Conservation (phyloP, 495 filamentous ascomycete species). For the Pyronema omphalodes region DNA sequence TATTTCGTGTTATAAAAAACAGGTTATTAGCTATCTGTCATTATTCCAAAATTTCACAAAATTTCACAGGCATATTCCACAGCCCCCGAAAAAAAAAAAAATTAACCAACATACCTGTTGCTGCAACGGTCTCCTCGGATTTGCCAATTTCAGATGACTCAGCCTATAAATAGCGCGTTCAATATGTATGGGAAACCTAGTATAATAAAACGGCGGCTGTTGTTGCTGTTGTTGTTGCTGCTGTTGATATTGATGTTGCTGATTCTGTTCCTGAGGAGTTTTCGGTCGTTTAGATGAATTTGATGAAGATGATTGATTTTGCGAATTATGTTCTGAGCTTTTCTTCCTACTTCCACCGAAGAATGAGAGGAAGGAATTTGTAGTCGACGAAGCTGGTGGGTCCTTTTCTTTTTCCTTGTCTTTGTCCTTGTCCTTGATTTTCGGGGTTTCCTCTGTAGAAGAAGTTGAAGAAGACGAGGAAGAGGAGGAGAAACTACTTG, state of each 20-base stretch:
- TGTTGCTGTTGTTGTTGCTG: slow-evolving; percentile 47
- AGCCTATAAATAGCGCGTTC: slow-evolving; percentile 96
- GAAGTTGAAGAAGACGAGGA: not conserved
- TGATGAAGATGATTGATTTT: too few species aligned
- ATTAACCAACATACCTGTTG: slow-evolving; percentile 56
- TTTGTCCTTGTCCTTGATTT: slow-evolving; percentile 45
- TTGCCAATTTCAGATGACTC: slow-evolving; percentile 97
- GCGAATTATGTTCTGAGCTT: slow-evolving; percentile 15
- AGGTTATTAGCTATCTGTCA: too few species aligned
- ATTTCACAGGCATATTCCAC: too few species aligned
- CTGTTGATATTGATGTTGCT: too few species aligned
- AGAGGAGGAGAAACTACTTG: not conserved
- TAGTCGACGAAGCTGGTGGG: slow-evolving; percentile 48
- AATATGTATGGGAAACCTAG: slow-evolving; percentile 84
- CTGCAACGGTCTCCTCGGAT: slow-evolving; percentile 76
- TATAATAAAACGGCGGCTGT: slow-evolving; percentile 70
- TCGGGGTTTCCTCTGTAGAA: slow-evolving; percentile 42
- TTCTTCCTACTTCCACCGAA: slow-evolving; percentile 77
- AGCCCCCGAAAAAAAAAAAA: too few species aligned
- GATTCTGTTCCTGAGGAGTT: too few species aligned
- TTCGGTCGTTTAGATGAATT: too few species aligned
- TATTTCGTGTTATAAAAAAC: too few species aligned
- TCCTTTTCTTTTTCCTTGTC: slow-evolving; percentile 78
- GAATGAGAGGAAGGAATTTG: slow-evolving; percentile 49
- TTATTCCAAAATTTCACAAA: too few species aligned